Conservation (phyloP, 768 basidiomycete genomes). For the Mycena crocata region DNA sequence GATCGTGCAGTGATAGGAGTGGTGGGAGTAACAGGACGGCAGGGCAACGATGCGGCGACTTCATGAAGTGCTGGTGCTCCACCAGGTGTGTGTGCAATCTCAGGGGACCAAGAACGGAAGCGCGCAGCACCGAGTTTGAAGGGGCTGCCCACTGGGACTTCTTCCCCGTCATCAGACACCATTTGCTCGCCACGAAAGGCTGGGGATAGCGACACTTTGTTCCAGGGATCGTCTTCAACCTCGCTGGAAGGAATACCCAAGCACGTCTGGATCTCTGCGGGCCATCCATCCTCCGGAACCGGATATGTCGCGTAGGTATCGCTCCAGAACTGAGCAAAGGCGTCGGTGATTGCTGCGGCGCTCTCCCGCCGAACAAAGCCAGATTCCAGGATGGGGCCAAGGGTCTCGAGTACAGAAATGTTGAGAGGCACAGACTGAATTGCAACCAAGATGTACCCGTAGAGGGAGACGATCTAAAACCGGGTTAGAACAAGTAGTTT, state of each 20-base stretch:
- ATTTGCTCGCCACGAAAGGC: slow-evolving; percentile 24
- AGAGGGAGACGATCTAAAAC: slow-evolving; percentile 70
- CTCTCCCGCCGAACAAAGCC: slow-evolving; percentile 65
- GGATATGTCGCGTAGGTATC: slow-evolving; percentile 53
- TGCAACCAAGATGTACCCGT: slow-evolving; percentile 66
- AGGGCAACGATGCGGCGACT: slow-evolving; percentile 27
- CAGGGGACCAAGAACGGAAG: slow-evolving; percentile 29
- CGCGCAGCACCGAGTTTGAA: slow-evolving; percentile 19
- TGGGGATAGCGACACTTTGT: slow-evolving; percentile 24
- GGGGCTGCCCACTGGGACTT: slow-evolving; percentile 19
- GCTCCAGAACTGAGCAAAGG: slow-evolving; percentile 75
- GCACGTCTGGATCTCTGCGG: slow-evolving; percentile 53
- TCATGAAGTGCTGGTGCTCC: slow-evolving; percentile 9
- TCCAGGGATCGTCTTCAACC: slow-evolving; percentile 20
- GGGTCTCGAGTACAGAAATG: slow-evolving; percentile 53
- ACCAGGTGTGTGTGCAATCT: slow-evolving; percentile 17
- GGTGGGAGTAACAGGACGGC: slow-evolving; percentile 32
- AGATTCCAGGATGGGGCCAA: slow-evolving; percentile 66
- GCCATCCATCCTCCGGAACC: slow-evolving; percentile 66
- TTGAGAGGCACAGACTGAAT: slow-evolving; percentile 60
- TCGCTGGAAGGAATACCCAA: slow-evolving; percentile 32
- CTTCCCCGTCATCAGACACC: slow-evolving; percentile 1
- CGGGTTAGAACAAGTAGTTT: slow-evolving; percentile 10
- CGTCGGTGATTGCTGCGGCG: slow-evolving; percentile 55
- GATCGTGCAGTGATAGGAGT: slow-evolving; percentile 29